A percentile compares a stretch with the other conserved stretches of the same genome.
phyloP scores from a whole-genome alignment of 257 asterid genomes.

The Plantago elongata region DNA sequence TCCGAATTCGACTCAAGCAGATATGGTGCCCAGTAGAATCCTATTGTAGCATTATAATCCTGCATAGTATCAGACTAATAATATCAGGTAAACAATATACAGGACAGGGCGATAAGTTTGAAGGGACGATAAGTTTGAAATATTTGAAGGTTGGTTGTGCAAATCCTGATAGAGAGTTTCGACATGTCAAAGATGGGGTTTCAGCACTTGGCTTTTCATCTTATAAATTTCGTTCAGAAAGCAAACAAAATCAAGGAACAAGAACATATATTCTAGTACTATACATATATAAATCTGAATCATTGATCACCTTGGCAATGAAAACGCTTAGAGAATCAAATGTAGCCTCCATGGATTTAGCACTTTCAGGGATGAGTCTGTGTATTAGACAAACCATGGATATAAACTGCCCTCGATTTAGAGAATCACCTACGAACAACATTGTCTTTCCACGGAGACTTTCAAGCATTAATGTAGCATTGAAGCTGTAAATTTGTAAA shows the following conservation, averaged over 20 bases:
- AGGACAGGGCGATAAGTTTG: no score
- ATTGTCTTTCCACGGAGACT: conserved; percentile 60
- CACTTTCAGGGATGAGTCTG: conserved; percentile 42
- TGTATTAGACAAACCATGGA: conserved; percentile 88
- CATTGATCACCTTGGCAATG: conserved; percentile 58
- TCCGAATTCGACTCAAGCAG: conserved; percentile 59
- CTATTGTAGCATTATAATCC: conserved; percentile 55
- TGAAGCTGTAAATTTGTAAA: conserved; percentile 29
- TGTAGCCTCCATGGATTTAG: conserved; percentile 38
- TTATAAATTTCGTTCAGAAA: no score
- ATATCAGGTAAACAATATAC: no score
- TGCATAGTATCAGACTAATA: conserved; percentile 9
- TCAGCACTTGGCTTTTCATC: no score
- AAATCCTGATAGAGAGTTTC: no score
- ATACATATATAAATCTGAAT: no score
- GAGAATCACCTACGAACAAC: conserved; percentile 91
- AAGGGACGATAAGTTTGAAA: neutral
- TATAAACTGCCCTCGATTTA: conserved; percentile 76
- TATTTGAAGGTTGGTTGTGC: neutral
- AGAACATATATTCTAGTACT: no score
- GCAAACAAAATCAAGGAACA: no score
- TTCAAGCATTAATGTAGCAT: conserved; percentile 48
- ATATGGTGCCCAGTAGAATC: conserved; percentile 64
- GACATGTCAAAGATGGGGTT: no score
- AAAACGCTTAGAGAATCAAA: conserved; percentile 58